Evolutionary conservation across 1,284 basidiomycete species (phyloP).

Genomic region (Cystobasidium pallidum): DNA sequence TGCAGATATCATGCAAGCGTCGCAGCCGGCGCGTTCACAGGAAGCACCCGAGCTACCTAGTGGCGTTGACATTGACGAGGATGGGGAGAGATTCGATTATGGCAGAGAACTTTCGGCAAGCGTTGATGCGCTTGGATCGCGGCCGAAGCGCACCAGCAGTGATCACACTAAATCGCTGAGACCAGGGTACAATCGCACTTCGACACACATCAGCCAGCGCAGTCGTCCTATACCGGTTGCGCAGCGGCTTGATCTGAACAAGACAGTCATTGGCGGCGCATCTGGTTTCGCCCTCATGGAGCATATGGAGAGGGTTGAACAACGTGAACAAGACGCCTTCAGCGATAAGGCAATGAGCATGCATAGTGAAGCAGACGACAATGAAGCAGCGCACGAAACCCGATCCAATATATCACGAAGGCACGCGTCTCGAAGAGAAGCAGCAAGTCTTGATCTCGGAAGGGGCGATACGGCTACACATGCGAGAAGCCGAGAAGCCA

Average conservation of each 20-base stretch:
- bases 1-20: conserved; percentile 53
- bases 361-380: conserved; percentile 15
- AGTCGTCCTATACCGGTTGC: conserved; percentile 37
- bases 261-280: conserved; percentile 25
- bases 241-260: conserved; percentile 30
- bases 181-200: conserved; percentile 12
- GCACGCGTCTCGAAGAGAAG: conserved; percentile 18
- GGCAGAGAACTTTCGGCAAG: conserved; percentile 14
- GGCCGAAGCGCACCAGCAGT: conserved; percentile 1
- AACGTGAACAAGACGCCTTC: conserved; percentile 24
- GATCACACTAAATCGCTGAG: not conserved
- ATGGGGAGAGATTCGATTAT: not conserved
- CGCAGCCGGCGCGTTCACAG: not conserved
- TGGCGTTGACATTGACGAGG: not conserved
- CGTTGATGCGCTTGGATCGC: conserved; percentile 2
- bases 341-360: not conserved
- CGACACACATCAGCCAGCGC: not conserved
- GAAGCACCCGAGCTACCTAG: conserved; percentile 1
- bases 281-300: conserved; percentile 41
- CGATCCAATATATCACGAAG: conserved; percentile 2
- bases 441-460: conserved; percentile 31
- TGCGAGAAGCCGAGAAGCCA: conserved; percentile 13
- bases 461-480: not conserved
- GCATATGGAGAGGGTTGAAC: conserved; percentile 40
- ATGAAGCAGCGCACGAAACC: not conserved